Evolutionary conservation across 2,329 filamentous ascomycete species (phyloP).

Genomic region (Botrytis squamosa): DNA sequence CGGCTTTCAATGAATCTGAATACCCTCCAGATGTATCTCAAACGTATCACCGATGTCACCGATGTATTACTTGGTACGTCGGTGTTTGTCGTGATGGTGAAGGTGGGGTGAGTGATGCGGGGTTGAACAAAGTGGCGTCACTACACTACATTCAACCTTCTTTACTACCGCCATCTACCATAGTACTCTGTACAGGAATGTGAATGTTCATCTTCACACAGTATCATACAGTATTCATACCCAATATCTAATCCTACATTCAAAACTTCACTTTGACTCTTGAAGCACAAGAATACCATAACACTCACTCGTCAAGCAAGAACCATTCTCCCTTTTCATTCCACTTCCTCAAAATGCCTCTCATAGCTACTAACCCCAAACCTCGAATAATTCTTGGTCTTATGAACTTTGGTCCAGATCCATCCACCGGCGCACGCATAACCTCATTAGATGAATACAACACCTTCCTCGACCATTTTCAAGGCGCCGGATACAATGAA

Average conservation of each 20-base stretch:
- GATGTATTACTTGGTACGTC: neutral
- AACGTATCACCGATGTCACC: neutral
- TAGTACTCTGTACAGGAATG: neutral
- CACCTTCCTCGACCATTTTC: conserved; percentile 70
- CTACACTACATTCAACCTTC: neutral
- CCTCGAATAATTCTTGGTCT: conserved; percentile 73
- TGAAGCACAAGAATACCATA: neutral
- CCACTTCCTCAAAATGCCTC: conserved; percentile 32
- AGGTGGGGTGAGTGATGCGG: neutral
- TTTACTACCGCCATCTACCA: neutral
- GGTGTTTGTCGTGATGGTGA: neutral
- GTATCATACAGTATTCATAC: neutral
- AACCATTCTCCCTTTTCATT: neutral
- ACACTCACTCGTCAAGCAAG: neutral
- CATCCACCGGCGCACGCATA: conserved; percentile 64
- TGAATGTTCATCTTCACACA: neutral
- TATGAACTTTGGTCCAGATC: conserved; percentile 78
- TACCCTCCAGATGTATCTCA: neutral
- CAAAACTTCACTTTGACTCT: neutral
- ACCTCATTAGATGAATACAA: conserved; percentile 67
- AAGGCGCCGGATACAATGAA: conserved; percentile 78
- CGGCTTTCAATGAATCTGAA: neutral
- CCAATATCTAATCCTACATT: neutral
- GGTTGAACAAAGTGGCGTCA: conserved; percentile 3
- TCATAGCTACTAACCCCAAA: conserved; percentile 43